Conservation (phyloP, 164 flowering plant genomes). For the Platanus orientalis region DNA sequence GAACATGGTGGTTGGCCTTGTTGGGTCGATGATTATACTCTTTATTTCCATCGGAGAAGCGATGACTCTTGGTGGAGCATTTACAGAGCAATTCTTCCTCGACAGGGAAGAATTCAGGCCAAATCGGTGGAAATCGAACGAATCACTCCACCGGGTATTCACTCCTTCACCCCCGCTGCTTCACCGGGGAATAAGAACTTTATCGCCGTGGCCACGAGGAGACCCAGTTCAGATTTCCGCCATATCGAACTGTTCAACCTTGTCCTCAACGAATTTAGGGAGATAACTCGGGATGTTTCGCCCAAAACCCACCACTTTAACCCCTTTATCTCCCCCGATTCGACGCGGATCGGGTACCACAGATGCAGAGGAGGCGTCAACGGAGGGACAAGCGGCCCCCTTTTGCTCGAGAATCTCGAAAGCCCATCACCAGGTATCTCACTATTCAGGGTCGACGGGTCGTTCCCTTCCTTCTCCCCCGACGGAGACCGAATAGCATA, state of each 20-base stretch:
- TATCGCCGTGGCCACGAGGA: constrained; percentile 75
- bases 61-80: constrained; percentile 82
- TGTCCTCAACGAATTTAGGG: constrained; percentile 34
- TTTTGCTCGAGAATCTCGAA: constrained; percentile 50
- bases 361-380: constrained; percentile 44
- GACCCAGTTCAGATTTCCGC: constrained; percentile 57
- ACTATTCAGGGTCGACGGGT: constrained; percentile 68
- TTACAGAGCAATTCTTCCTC: constrained; percentile 48
- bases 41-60: constrained; percentile 68
- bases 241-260: constrained; percentile 72
- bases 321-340: constrained; percentile 75
- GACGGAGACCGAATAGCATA: constrained; percentile 65
- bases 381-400: constrained; percentile 21
- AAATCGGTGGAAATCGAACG: constrained; percentile 47
- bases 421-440: constrained; percentile 43
- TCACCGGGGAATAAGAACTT: constrained; percentile 39
- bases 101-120: constrained; percentile 8
- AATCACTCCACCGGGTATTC: constrained; percentile 84
- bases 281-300: constrained; percentile 48
- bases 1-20: constrained; percentile 93
- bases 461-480: constrained; percentile 86
- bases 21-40: constrained; percentile 69
- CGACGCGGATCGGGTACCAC: constrained; percentile 68
- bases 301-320: constrained; percentile 71
- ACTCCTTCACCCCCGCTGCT: constrained; percentile 86